Percentiles rank a stretch among this genome's conserved stretches.
Conservation (phyloP, 768 basidiomycete genomes). For the Sarcodon aspratus region DNA sequence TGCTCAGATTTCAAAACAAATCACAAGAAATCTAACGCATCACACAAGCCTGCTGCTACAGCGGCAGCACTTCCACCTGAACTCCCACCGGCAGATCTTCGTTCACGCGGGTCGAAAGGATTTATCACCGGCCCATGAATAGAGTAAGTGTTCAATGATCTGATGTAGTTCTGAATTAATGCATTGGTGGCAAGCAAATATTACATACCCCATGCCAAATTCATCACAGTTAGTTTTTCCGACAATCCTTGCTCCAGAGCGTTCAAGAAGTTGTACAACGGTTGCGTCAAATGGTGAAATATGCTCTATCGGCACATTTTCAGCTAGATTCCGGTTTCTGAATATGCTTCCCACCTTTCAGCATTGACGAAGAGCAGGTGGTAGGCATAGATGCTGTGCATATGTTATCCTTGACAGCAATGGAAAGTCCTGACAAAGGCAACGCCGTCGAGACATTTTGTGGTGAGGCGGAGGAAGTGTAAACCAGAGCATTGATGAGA, state of each 20-base stretch:
- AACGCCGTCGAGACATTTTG: conserved; percentile 5
- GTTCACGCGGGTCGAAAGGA: conserved; percentile 33
- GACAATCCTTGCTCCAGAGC: conserved; percentile 56
- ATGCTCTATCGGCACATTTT: conserved; percentile 37
- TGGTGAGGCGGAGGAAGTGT: conserved; percentile 7
- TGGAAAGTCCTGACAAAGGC: conserved; percentile 28
- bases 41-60: conserved; percentile 75
- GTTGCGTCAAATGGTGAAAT: conserved; percentile 80
- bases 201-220: conserved; percentile 90
- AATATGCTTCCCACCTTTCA: conserved; percentile 34
- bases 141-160: conserved; percentile 70
- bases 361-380: conserved; percentile 72
- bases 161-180: conserved; percentile 15
- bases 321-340: not conserved
- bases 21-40: conserved; percentile 48
- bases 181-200: not conserved
- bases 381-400: conserved; percentile 53
- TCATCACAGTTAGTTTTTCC: conserved; percentile 97
- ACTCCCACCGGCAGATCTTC: conserved; percentile 78
- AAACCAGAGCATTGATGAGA: conserved; percentile 46
- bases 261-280: conserved; percentile 51
- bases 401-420: conserved; percentile 87
- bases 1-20: not conserved
- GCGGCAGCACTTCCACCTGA: conserved; percentile 95
- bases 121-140: conserved; percentile 73